Evolutionary conservation across 306 rosid genomes (phyloP).

Genomic region (Nissolia schottii): DNA sequence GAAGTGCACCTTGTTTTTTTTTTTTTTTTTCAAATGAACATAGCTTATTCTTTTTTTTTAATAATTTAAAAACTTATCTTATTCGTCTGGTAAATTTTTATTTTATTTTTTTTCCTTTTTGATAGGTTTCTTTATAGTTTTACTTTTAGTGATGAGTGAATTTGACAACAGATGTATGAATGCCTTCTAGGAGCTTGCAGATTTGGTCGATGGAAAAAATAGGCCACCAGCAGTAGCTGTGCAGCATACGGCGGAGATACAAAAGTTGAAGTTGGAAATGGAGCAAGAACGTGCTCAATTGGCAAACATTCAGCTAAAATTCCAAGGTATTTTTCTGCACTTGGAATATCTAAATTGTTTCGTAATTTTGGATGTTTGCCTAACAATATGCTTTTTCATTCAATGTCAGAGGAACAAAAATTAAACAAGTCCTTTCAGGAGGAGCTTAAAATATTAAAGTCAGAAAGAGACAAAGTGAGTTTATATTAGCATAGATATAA

Average conservation of each 20-base stretch:
- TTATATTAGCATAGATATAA: slow-evolving; percentile 4
- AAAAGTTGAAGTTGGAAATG: slow-evolving; percentile 47
- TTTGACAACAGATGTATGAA: slow-evolving; percentile 86
- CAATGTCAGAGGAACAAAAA: slow-evolving; percentile 54
- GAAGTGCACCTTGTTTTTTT: not conserved
- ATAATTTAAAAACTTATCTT: not conserved
- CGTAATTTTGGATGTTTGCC: not conserved
- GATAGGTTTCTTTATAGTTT: not conserved
- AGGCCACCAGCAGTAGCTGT: slow-evolving; percentile 30
- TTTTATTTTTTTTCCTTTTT: not conserved
- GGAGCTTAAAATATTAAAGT: slow-evolving; percentile 51
- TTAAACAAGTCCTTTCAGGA: slow-evolving; percentile 49
- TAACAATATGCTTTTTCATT: not conserved
- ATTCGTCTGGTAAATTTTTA: not conserved
- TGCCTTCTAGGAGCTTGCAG: slow-evolving; percentile 92
- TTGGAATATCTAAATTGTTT: slow-evolving; percentile 1
- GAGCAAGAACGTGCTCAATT: slow-evolving; percentile 45
- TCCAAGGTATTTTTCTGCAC: slow-evolving; percentile 40
- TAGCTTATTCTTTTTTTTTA: not conserved
- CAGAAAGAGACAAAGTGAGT: slow-evolving; percentile 64
- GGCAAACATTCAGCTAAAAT: slow-evolving; percentile 33
- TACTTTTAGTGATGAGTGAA: slow-evolving; percentile 57
- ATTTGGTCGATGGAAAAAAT: slow-evolving; percentile 44
- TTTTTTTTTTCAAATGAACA: not conserved
- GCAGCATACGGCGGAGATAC: slow-evolving; percentile 44